Evolutionary conservation across 148 eudicot species (phyloP), one percentile per base, ranked within the genome.

Genomic region (Silene conica): DNA sequence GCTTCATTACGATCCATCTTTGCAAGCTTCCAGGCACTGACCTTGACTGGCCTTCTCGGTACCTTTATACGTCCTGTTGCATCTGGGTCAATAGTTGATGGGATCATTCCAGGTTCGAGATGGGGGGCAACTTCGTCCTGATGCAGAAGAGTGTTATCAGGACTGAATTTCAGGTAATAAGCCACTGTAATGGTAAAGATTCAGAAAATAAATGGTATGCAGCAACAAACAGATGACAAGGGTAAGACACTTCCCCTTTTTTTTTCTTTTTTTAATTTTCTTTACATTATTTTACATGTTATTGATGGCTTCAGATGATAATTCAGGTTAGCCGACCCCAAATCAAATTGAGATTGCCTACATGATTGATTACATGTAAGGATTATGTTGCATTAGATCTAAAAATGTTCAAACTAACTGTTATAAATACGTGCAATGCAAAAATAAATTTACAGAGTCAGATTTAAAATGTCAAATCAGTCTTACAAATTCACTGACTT

Each of bases 41-140:
- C 82, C 25, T 85, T 81, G 78, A 95, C 89, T 67, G 84, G 88
- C 78, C 86, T 83, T 77, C 84, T 90, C 11, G 92, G 90, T 21
- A 77, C 77, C 84, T 84, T 92, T 75, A 75, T 82, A 14, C 81
- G 79, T 20, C 77, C 90, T 21, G 86, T 74, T 54, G 92, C 92
- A 80, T 95, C 99, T 8, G 99, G 99, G 70, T 95, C 99, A 23
- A 89, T 70, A 8, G 99, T 95, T 25, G 99, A 95, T 54, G 97
- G 97, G 69, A 95, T 79, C 92, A 89, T 86, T 76, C 99, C 99
- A 15, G 96, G 99, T 75, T 92, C 92, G 81, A 95, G 76, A 70
- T 92, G 97, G 73, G 99, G 97, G 67, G 88, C 92, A 80, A 92
- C 99, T 83, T 92, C 99, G 71, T 95, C 99, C 99, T 95, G 96